Conservation (phyloP, 495 filamentous ascomycete genomes). For the Echria macrotheca region DNA sequence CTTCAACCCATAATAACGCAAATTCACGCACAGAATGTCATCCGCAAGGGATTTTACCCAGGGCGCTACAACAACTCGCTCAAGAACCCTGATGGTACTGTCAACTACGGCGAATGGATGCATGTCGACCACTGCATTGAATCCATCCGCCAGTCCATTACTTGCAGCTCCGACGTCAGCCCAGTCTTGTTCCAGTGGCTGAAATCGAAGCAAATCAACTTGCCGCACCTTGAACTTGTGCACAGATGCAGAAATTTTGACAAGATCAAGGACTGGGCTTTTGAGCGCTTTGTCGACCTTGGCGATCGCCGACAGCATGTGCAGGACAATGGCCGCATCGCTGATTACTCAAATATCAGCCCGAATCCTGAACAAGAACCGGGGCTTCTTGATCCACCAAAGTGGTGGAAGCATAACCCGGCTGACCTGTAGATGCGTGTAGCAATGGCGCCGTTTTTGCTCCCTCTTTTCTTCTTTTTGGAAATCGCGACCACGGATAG, state of each 20-base stretch:
- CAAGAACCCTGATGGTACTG: not conserved
- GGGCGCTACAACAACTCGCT: not conserved
- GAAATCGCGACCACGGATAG: no score
- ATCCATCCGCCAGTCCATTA: constrained; percentile 22
- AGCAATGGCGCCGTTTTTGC: no score
- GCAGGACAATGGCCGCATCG: not conserved
- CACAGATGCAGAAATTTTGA: constrained; percentile 21
- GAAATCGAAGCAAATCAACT: not conserved
- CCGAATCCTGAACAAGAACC: not conserved
- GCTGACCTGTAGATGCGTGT: no score
- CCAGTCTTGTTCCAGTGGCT: constrained; percentile 14
- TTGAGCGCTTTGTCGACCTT: not conserved
- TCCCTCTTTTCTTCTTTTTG: no score
- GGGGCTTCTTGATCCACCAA: no score
- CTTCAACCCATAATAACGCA: constrained; percentile 7
- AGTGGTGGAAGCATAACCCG: no score
- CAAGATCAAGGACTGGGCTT: constrained; percentile 21
- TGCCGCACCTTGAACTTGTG: not conserved
- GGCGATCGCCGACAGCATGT: not conserved
- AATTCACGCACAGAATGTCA: constrained; percentile 8
- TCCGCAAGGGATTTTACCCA: constrained; percentile 1
- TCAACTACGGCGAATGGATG: constrained; percentile 7
- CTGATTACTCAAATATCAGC: not conserved
- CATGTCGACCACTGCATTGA: constrained; percentile 28
- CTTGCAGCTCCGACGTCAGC: constrained; percentile 19